phyloP scores from a whole-genome alignment of 192 early-diverging fungal species.

The Backusella mclennaniae region DNA sequence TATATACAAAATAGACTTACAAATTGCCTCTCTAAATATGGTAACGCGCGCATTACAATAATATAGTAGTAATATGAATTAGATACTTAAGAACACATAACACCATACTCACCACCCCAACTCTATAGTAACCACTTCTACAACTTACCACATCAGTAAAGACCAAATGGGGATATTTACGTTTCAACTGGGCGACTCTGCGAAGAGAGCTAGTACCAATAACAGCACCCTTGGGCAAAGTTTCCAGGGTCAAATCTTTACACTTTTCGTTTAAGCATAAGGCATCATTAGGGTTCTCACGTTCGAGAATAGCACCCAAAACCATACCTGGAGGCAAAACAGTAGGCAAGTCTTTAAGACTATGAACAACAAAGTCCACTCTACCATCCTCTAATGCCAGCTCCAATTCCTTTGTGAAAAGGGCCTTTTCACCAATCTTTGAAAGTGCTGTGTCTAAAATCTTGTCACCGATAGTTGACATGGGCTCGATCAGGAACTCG shows the following conservation, averaged over 20 bases:
- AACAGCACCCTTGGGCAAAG: conserved; percentile 70
- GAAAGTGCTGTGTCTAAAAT: conserved; percentile 78
- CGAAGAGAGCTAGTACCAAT: conserved; percentile 90
- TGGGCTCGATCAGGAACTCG: conserved; percentile 50
- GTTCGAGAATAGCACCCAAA: conserved; percentile 76
- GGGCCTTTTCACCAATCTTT: conserved; percentile 88
- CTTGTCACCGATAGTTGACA: conserved; percentile 80
- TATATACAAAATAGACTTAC: conserved; percentile 30
- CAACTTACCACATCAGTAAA: conserved; percentile 76
- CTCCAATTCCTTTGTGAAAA: conserved; percentile 93
- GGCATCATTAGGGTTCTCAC: conserved; percentile 92
- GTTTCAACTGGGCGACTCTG: conserved; percentile 81
- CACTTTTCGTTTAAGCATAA: conserved; percentile 52
- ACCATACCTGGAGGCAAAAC: conserved; percentile 77
- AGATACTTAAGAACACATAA: not conserved
- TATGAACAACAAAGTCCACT: conserved; percentile 90
- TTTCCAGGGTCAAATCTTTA: conserved; percentile 44
- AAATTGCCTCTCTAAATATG: conserved; percentile 33
- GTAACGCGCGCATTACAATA: not conserved
- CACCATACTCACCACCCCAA: not conserved
- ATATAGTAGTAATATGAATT: not conserved
- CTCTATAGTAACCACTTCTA: not conserved
- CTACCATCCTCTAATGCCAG: conserved; percentile 60
- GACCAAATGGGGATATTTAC: conserved; percentile 69
- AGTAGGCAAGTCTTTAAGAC: conserved; percentile 93